phyloP scores from a whole-genome alignment of 768 basidiomycete species.

The Phlebiopsis gigantea region DNA sequence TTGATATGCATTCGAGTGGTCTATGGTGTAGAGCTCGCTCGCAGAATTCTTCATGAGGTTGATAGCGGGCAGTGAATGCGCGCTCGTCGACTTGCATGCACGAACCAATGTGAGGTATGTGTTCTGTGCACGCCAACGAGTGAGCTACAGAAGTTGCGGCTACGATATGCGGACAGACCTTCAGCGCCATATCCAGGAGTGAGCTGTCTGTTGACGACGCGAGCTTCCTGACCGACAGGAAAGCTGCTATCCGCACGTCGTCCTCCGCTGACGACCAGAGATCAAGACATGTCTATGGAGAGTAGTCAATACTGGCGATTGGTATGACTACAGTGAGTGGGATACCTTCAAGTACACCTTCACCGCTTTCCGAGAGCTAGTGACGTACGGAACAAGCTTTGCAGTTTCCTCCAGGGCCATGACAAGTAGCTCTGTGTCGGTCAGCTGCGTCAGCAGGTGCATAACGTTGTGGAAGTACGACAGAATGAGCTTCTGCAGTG shows the following conservation, averaged over 20 bases:
- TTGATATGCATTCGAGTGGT: constrained; percentile 75
- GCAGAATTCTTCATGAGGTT: constrained; percentile 98
- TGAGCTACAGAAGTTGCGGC: neutral
- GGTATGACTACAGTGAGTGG: neutral
- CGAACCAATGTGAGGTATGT: constrained; percentile 87
- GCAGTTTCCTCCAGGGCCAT: constrained; percentile 80
- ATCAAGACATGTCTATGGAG: constrained; percentile 73
- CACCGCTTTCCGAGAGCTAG: constrained; percentile 77
- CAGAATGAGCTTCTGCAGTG: constrained; percentile 80
- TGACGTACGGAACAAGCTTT: constrained; percentile 86
- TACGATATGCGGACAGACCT: constrained; percentile 42
- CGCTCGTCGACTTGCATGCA: constrained; percentile 77
- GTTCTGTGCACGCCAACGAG: constrained; percentile 40
- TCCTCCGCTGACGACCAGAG: constrained; percentile 84
- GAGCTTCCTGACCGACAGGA: constrained; percentile 77
- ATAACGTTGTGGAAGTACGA: constrained; percentile 88
- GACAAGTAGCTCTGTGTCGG: constrained; percentile 57
- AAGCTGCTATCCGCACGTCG: constrained; percentile 76
- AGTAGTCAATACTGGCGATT: neutral
- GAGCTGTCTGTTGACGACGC: constrained; percentile 74
- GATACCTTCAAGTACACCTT: constrained; percentile 82
- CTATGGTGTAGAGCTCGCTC: constrained; percentile 81
- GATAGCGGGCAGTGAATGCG: constrained; percentile 84
- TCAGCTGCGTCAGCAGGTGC: constrained; percentile 71
- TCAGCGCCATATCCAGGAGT: constrained; percentile 80